Conservation (phyloP, 139 green algal species). For the Closterium sp. region DNA sequence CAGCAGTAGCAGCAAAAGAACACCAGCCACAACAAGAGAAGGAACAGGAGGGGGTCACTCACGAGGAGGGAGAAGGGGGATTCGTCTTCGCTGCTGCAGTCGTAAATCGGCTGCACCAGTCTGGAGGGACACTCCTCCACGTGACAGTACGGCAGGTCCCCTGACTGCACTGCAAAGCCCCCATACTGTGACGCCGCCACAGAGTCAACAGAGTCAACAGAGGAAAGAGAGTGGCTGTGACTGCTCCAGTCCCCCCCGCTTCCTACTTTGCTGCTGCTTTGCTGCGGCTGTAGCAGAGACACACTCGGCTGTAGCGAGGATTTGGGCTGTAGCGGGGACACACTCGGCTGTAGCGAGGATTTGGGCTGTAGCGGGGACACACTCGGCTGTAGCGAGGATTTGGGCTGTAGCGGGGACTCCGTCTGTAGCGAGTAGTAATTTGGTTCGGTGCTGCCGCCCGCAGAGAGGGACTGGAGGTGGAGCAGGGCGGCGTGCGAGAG, state of each 20-base stretch:
- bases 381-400: too few relatives aligned
- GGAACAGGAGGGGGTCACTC: background rate
- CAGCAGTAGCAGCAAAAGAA: background rate
- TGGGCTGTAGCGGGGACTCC: too few relatives aligned
- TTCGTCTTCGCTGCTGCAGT: background rate
- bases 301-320: too few relatives aligned
- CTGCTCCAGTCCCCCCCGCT: background rate
- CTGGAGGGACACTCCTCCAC: constrained; percentile 5
- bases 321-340: too few relatives aligned
- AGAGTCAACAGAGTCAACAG: too few relatives aligned
- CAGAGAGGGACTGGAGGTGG: background rate
- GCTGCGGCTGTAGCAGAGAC: background rate
- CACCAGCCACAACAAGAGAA: too few relatives aligned
- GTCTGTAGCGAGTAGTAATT: too few relatives aligned
- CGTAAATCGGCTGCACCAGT: background rate
- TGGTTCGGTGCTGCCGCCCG: background rate
- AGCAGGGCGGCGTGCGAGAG: background rate
- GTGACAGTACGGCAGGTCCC: background rate
- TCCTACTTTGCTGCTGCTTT: background rate
- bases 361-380: too few relatives aligned
- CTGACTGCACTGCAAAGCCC: background rate
- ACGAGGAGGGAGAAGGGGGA: background rate
- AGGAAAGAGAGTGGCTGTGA: too few relatives aligned
- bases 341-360: too few relatives aligned
- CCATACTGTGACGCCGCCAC: background rate